Conservation (phyloP, 768 basidiomycete genomes). For the Boletus pseudo-olivaceus region DNA sequence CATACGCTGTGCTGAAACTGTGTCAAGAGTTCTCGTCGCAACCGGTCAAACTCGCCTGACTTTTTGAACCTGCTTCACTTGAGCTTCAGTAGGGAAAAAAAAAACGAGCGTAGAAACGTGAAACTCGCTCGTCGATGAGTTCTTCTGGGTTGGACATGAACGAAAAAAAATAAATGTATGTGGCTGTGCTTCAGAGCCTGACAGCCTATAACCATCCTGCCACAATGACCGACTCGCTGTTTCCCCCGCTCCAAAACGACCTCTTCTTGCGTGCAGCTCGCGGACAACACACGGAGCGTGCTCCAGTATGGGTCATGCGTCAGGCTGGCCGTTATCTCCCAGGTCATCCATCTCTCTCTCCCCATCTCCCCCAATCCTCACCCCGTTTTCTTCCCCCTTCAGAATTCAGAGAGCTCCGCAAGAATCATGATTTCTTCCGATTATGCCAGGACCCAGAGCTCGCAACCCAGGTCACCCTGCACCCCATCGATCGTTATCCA, state of each 20-base stretch:
- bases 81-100: background rate
- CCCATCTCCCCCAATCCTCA: too few relatives aligned
- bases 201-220: too few relatives aligned
- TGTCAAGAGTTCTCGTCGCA: constrained; percentile 60
- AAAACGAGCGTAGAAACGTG: background rate
- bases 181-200: constrained; percentile 15
- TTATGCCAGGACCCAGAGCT: constrained; percentile 90
- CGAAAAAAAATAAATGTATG: too few relatives aligned
- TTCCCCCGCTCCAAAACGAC: constrained; percentile 83
- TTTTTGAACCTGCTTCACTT: constrained; percentile 62
- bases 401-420: constrained; percentile 90
- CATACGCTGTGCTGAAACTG: constrained; percentile 63
- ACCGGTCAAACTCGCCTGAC: constrained; percentile 72
- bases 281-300: constrained; percentile 85
- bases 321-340: constrained; percentile 96
- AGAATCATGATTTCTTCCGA: constrained; percentile 90
- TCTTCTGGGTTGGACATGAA: constrained; percentile 56
- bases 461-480: constrained; percentile 85
- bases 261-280: constrained; percentile 83
- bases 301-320: constrained; percentile 99
- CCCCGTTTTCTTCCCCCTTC: too few relatives aligned
- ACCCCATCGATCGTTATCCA: constrained; percentile 86
- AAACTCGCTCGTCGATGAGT: constrained; percentile 64
- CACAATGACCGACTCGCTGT: constrained; percentile 23
- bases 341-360: constrained; percentile 43